Evolutionary conservation across 495 filamentous ascomycete genomes (phyloP), one percentile per base, ranked within the genome.

Genomic region (Hyaloscypha finlandica): DNA sequence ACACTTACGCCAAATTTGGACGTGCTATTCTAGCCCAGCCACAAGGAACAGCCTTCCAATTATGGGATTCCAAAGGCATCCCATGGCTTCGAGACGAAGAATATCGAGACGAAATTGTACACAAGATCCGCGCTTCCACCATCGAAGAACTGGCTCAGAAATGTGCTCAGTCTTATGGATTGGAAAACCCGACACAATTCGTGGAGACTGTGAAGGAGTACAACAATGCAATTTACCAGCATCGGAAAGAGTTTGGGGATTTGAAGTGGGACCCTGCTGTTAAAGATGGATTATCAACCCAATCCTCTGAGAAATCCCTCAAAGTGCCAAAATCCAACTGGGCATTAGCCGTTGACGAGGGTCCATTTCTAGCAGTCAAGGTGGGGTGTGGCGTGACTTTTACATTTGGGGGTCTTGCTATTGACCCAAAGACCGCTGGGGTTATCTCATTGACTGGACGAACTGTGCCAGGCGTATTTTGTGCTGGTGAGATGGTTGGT

Each of bases 1-100:
- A 83, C 68, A 90, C 87, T 0, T 90, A 89, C 65, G 87, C 87
- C 51, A 81, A 81, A 65, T 84, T 89, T 69, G 87, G 87, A 1
- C 72, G 78, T 19, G 79, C 76, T 37, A 87, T 90, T 30, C 69
- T 88, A 11, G 71, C 76, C 20, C 87, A 89, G 68, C 83, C 84
- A 3, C 78, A 78, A 8, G 80, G 84, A 22, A 67, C 82, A 33
- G 88, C 83, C 3, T 89, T 87, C 68, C 87, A 90, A 71, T 68
- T 89, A 3, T 90, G 86, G 86, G 88, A 89, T 73, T 70, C 77
- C 0, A 57, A 78, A 39, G 81, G 75, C 9, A 79, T 70, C 12
- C 65, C 63, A 1, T 84, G 81, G 80, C 72, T 89, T 14, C 75
- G 86, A 6, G 51, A 64, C 8, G 87, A 89, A 68, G 86, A 89